Evolutionary conservation across 805 yeast species (phyloP).

Genomic region (Hanseniaspora guilliermondii): DNA sequence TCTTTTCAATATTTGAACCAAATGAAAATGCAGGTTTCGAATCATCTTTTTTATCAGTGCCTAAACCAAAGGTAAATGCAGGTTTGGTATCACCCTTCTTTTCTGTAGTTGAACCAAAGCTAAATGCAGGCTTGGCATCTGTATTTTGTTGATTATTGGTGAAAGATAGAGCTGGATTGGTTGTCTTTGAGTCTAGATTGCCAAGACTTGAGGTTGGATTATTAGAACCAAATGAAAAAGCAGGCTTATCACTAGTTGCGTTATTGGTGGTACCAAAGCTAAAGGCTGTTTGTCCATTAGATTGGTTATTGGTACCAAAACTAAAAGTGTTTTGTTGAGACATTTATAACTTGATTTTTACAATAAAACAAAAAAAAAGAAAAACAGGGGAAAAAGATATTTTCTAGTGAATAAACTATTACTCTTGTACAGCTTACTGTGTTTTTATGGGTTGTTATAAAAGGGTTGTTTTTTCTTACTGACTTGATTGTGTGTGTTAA

Average conservation of each 20-base stretch:
- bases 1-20: neutral
- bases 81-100: constrained; percentile 9
- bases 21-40: constrained; percentile 5
- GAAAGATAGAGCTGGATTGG: constrained; percentile 21
- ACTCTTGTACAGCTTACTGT: too few species aligned
- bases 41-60: constrained; percentile 5
- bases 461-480: too few species aligned
- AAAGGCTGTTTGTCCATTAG: neutral
- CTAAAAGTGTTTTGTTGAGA: constrained; percentile 13
- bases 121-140: constrained; percentile 14
- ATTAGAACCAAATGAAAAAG: constrained; percentile 16
- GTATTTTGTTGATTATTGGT: constrained; percentile 14
- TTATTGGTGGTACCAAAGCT: constrained; percentile 10
- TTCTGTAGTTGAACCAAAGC: neutral
- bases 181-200: constrained; percentile 4
- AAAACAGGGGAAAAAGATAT: too few species aligned
- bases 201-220: constrained; percentile 11
- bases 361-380: too few species aligned
- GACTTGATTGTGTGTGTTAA: too few species aligned
- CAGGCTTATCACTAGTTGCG: constrained; percentile 15
- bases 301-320: constrained; percentile 4
- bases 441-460: too few species aligned
- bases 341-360: too few species aligned
- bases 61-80: neutral
- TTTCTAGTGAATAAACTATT: too few species aligned